A percentile compares a stretch with the other conserved stretches of the same genome.
Evolutionary conservation across 2,329 filamentous ascomycete species (phyloP).

Genomic region (Ceratocystis ficicola): DNA sequence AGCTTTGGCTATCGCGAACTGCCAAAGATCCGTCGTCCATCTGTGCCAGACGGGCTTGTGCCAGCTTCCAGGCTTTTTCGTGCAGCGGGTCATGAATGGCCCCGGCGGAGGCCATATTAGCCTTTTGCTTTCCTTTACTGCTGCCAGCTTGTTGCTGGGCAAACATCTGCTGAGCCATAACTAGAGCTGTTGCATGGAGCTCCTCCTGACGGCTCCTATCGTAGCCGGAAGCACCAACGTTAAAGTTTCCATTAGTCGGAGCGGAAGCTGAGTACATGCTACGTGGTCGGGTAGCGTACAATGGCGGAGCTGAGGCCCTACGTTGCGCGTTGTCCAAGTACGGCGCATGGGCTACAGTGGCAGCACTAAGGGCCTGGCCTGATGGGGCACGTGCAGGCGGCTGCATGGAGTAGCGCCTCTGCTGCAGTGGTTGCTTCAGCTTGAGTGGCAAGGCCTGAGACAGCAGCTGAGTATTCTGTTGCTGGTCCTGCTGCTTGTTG

Average conservation of each 20-base stretch:
- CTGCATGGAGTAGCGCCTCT: slow-evolving; percentile 8
- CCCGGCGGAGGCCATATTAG: not conserved
- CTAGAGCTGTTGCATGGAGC: slow-evolving; percentile 68
- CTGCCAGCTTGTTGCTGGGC: slow-evolving; percentile 49
- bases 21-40: slow-evolving; percentile 59
- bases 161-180: slow-evolving; percentile 85
- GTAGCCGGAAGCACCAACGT: slow-evolving; percentile 53
- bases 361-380: slow-evolving; percentile 59
- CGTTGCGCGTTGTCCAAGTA: slow-evolving; percentile 27
- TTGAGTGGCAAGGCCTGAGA: not conserved
- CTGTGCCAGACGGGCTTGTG: slow-evolving; percentile 69
- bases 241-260: slow-evolving; percentile 31
- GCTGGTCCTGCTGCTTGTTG: slow-evolving; percentile 4
- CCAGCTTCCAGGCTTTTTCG: slow-evolving; percentile 75
- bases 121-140: not conserved
- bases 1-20: slow-evolving; percentile 55
- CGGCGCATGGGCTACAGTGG: slow-evolving; percentile 52
- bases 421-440: slow-evolving; percentile 6
- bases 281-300: slow-evolving; percentile 53
- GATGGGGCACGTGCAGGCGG: slow-evolving; percentile 26
- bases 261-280: slow-evolving; percentile 70
- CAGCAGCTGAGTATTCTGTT: not conserved
- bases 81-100: slow-evolving; percentile 42
- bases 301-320: slow-evolving; percentile 53
- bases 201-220: slow-evolving; percentile 61